These are phyloP conservation scores for Nakazawaea siamensis DNA, from an alignment of 805 yeast species.

Conservation along the genomic window DNA sequence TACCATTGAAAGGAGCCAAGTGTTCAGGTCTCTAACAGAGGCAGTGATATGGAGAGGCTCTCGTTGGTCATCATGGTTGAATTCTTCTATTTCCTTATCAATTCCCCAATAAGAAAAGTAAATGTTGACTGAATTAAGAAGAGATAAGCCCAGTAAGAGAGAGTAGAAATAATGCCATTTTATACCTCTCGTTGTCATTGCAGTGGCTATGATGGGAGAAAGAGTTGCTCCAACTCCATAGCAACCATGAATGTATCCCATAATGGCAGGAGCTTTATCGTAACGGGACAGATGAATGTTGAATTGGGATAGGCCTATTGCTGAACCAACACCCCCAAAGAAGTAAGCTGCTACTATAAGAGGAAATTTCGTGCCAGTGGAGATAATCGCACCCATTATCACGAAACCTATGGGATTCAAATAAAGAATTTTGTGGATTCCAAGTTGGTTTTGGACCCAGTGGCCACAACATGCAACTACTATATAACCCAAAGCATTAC, in stretches of 20 bases:
- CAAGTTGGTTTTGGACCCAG: constrained; percentile 30
- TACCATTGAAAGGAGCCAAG: constrained; percentile 44
- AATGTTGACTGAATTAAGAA: constrained; percentile 24
- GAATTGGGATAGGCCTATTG: constrained; percentile 37
- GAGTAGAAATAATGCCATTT: constrained; percentile 47
- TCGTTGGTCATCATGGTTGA: constrained; percentile 21
- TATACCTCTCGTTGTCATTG: constrained; percentile 37
- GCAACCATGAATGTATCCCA: constrained; percentile 60
- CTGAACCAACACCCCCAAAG: constrained; percentile 50
- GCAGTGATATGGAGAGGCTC: constrained; percentile 2
- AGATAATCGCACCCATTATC: constrained; percentile 34
- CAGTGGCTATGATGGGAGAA: constrained; percentile 58
- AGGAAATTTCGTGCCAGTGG: constrained; percentile 40
- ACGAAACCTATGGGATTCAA: constrained; percentile 28
- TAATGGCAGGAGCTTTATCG: constrained; percentile 43
- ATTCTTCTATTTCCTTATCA: constrained; percentile 33
- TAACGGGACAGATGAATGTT: constrained; percentile 43
- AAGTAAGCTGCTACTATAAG: constrained; percentile 40
- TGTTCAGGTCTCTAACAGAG: constrained; percentile 24
- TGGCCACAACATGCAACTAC: constrained; percentile 40
- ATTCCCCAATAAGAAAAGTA: constrained; percentile 39
- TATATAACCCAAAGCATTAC: constrained; percentile 47
- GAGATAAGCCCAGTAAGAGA: constrained; percentile 32
- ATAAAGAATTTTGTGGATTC: constrained; percentile 28
- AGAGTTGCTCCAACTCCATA: constrained; percentile 70